Percentiles rank a stretch among this genome's conserved stretches.
phyloP scores from a whole-genome alignment of 768 basidiomycete species.

The Russula compacta region DNA sequence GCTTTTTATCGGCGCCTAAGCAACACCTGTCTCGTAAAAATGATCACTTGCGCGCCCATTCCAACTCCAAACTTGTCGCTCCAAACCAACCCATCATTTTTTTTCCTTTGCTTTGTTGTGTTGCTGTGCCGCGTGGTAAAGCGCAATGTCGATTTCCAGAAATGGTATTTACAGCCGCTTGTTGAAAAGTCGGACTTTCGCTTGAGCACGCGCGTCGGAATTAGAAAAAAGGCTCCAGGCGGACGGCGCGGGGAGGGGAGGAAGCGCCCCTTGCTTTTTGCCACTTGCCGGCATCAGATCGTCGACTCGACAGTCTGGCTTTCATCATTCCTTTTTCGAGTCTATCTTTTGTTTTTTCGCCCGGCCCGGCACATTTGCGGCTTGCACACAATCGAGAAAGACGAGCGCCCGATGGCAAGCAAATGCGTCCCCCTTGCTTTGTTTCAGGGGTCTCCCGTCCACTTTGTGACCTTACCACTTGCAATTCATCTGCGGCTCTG shows the following conservation, averaged over 20 bases:
- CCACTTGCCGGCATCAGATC: slow-evolving; percentile 15
- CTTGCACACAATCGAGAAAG: neutral
- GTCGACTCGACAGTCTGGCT: slow-evolving; percentile 7
- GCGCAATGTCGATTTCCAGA: neutral
- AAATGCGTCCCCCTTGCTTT: too few species aligned
- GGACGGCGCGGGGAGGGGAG: neutral
- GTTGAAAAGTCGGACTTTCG: neutral
- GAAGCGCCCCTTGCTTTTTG: too few species aligned
- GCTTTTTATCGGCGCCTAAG: neutral
- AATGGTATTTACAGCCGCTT: neutral
- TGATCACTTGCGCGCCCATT: too few species aligned
- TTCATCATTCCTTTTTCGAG: slow-evolving; percentile 17
- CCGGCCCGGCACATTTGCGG: slow-evolving; percentile 7
- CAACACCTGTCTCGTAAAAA: too few species aligned
- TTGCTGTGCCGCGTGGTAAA: too few species aligned
- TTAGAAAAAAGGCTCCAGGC: slow-evolving; percentile 12
- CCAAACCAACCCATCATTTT: too few species aligned
- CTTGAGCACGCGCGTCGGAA: neutral
- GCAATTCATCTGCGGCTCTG: neutral
- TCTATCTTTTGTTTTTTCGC: slow-evolving; percentile 5
- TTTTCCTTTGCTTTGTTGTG: neutral
- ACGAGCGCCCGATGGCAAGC: too few species aligned
- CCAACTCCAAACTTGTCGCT: too few species aligned
- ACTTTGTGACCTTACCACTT: neutral
- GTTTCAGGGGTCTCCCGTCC: neutral